A percentile compares a stretch with the other conserved stretches of the same genome.
Conservation (phyloP, 495 filamentous ascomycete species). For the Aspergillus heteromorphus region DNA sequence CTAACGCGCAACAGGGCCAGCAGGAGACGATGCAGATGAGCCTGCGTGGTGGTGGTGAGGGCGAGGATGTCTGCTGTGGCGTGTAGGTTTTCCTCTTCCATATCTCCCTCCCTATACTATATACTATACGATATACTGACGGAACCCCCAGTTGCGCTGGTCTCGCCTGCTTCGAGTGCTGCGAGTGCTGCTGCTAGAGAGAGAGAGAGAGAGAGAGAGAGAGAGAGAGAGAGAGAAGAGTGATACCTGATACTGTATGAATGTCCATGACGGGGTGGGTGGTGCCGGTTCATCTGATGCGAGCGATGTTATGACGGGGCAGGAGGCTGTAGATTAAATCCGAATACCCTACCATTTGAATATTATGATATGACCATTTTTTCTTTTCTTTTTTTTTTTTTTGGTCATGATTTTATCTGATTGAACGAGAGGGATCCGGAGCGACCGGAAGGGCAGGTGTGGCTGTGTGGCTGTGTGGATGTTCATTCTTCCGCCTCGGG, state of each 20-base stretch:
- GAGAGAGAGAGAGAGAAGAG: too few species aligned
- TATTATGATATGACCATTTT: background rate
- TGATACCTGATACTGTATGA: too few species aligned
- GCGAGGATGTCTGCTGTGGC: constrained; percentile 19
- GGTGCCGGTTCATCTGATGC: too few species aligned
- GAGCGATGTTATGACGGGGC: too few species aligned
- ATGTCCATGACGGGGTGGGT: too few species aligned
- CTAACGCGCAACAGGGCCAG: constrained; percentile 1
- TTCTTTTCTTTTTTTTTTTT: background rate
- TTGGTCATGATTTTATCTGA: background rate
- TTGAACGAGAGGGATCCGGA: too few species aligned
- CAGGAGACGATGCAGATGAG: constrained; percentile 15
- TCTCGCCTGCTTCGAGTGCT: constrained; percentile 22
- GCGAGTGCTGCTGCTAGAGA: constrained; percentile 21
- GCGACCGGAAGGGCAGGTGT: too few species aligned
- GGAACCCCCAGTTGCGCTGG: constrained; percentile 18
- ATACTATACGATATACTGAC: too few species aligned
- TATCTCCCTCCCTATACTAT: background rate
- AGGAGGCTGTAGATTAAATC: too few species aligned
- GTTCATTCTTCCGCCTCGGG: too few species aligned
- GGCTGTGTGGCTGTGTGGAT: too few species aligned
- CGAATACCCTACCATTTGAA: background rate
- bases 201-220: too few species aligned
- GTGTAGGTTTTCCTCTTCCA: constrained; percentile 10
- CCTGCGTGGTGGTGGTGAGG: constrained; percentile 19